These are phyloP conservation scores for Coniochaeta sp. DNA, from an alignment of 2,329 filamentous ascomycete species.

Conservation along the genomic window DNA sequence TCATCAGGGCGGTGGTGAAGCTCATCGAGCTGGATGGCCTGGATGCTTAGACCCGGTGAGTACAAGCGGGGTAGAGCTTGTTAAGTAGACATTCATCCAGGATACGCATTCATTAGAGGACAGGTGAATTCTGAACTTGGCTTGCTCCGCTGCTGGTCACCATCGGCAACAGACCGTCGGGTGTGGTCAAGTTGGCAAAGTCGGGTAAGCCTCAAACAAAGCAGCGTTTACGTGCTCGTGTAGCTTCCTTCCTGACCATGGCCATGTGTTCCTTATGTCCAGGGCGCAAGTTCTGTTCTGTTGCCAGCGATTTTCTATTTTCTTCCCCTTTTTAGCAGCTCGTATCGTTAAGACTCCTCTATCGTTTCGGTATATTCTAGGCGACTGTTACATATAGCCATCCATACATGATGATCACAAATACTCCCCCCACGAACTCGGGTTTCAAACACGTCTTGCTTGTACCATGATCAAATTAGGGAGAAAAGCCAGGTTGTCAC, in stretches of 20 bases:
- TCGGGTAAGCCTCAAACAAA: not conserved
- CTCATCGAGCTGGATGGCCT: slow-evolving; percentile 86
- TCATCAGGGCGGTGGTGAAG: slow-evolving; percentile 70
- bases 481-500: too few species aligned
- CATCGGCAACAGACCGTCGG: not conserved
- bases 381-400: too few species aligned
- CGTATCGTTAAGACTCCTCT: too few species aligned
- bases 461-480: too few species aligned
- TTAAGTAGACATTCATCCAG: not conserved
- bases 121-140: not conserved
- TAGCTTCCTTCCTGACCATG: not conserved
- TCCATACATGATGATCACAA: too few species aligned
- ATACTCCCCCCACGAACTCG: too few species aligned
- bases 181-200: not conserved
- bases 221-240: not conserved
- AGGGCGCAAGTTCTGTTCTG: too few species aligned
- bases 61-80: not conserved
- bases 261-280: not conserved
- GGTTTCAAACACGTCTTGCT: too few species aligned
- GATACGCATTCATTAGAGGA: not conserved
- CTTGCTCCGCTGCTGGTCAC: not conserved
- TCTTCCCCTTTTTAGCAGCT: too few species aligned
- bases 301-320: too few species aligned
- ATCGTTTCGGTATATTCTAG: too few species aligned
- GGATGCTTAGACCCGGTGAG: slow-evolving; percentile 46